Evolutionary conservation across 495 filamentous ascomycete species (phyloP), one percentile per base, ranked within the genome.

Genomic region (Aspergillus cristatus): DNA sequence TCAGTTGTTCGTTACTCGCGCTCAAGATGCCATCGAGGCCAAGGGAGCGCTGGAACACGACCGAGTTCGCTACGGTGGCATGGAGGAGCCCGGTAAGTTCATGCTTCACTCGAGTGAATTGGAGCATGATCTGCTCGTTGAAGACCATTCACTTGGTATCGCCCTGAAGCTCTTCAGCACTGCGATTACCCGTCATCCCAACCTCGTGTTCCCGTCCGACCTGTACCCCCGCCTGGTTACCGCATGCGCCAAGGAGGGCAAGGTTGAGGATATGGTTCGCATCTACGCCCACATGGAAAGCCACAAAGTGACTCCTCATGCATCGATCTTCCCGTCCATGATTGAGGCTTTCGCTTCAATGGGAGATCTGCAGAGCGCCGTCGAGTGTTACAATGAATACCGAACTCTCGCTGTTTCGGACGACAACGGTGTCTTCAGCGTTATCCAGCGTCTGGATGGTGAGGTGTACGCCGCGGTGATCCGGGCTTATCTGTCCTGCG

Each of bases 371-470:
- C 67, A 71, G 50, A 90, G 83, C 45, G 93, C 86, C n/a, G 81
- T 94, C 8, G 91, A 97, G 50, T 86, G 85, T 63, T 96, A 94
- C 63, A 85, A 93, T 46, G 86, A 89, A 58, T 98, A 97, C 70
- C 86, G 84, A 51, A 68, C 71, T 8, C 71, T 94, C 12, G 90
- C 86, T 18, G 74, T 91, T 43, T 79, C 78, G 18, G 73, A 91
- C 48, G 83, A 94, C 58, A 73, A 73, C 25, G 87, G 87, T 17
- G 72, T 81, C 31, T 69, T 79, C 38, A 72, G 71, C n/a, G 67
- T 84, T 20, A 71, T 79, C 25, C 72, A 83, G 38, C 79, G 90
- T 13, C 71, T 84, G 26, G 88, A 96, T 51, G 78, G 80, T 17
- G 69, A 81, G 39, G 79, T 98, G 18, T 97, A 98, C 57, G 85